Evolutionary conservation across 495 filamentous ascomycete species (phyloP).

Genomic region (Pyrenopolyporus hunteri): DNA sequence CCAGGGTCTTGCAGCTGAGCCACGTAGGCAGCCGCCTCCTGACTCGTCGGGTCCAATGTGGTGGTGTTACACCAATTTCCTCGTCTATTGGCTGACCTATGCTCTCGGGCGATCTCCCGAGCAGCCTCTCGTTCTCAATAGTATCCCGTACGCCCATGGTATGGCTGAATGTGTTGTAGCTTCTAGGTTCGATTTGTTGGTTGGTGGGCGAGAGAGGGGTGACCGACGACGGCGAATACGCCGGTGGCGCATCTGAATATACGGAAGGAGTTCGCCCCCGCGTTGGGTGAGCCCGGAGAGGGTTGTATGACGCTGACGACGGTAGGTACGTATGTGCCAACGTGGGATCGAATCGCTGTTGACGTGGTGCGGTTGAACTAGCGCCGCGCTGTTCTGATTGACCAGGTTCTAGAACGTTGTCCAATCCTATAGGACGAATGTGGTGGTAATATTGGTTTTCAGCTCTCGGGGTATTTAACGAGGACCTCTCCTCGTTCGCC

Average conservation of each 20-base stretch:
- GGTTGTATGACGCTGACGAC: slow-evolving; percentile 35
- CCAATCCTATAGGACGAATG: slow-evolving; percentile 21
- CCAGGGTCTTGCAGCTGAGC: slow-evolving; percentile 32
- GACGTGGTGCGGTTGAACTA: slow-evolving; percentile 14
- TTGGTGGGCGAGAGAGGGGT: slow-evolving; percentile 29
- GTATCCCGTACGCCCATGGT: slow-evolving; percentile 46
- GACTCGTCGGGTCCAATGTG: slow-evolving; percentile 44
- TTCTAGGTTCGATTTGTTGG: slow-evolving; percentile 27
- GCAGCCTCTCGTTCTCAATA: slow-evolving; percentile 44
- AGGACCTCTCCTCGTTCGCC: slow-evolving; percentile 42
- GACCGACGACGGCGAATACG: slow-evolving; percentile 51
- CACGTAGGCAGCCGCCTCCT: slow-evolving; percentile 36
- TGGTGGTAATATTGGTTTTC: slow-evolving; percentile 5
- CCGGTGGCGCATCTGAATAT: slow-evolving; percentile 53
- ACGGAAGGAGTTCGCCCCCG: slow-evolving; percentile 33
- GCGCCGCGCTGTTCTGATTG: slow-evolving; percentile 17
- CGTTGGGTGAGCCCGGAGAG: slow-evolving; percentile 5
- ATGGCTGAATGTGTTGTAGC: slow-evolving; percentile 50
- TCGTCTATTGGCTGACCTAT: slow-evolving; percentile 44
- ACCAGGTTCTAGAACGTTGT: slow-evolving; percentile 20
- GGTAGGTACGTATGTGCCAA: slow-evolving; percentile 35
- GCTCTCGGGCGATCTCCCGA: slow-evolving; percentile 49
- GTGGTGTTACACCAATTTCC: slow-evolving; percentile 20
- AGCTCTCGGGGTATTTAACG: slow-evolving; percentile 10
- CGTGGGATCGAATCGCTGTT: slow-evolving; percentile 15